A percentile compares a stretch with the other conserved stretches of the same genome.
phyloP scores from a whole-genome alignment of 768 basidiomycete species.

The Hericium coralloides region DNA sequence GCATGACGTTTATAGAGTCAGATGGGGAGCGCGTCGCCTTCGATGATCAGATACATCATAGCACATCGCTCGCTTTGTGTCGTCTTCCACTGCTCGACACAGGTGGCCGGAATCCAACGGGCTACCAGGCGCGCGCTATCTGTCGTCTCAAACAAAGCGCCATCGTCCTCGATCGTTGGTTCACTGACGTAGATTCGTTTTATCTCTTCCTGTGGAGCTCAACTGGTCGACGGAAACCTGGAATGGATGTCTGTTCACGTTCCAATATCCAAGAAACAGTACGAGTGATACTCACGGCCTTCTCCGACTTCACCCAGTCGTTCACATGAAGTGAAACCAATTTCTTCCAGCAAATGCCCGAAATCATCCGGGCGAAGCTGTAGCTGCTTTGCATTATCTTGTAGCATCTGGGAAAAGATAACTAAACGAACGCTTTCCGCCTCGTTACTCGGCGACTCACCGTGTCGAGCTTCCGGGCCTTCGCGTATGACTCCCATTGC shows the following conservation, averaged over 20 bases:
- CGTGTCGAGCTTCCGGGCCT: constrained; percentile 61
- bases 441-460: constrained; percentile 25
- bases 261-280: not conserved
- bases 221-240: constrained; percentile 15
- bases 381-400: constrained; percentile 49
- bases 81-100: too few relatives aligned
- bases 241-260: not conserved
- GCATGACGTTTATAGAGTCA: too few relatives aligned
- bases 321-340: constrained; percentile 51
- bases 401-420: constrained; percentile 34
- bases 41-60: too few relatives aligned
- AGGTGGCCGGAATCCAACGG: too few relatives aligned
- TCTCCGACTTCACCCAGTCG: constrained; percentile 50
- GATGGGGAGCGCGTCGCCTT: too few relatives aligned
- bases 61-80: too few relatives aligned
- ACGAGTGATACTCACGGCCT: constrained; percentile 39
- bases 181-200: too few relatives aligned
- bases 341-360: constrained; percentile 35
- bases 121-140: too few relatives aligned
- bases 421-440: not conserved
- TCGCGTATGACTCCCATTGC: constrained; percentile 75
- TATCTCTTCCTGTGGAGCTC: constrained; percentile 11
- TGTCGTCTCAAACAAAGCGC: too few relatives aligned
- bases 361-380: constrained; percentile 60
- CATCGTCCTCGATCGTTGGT: too few relatives aligned